phyloP scores from a whole-genome alignment of 495 filamentous ascomycete genomes.

The Aspergillus biplanus region DNA sequence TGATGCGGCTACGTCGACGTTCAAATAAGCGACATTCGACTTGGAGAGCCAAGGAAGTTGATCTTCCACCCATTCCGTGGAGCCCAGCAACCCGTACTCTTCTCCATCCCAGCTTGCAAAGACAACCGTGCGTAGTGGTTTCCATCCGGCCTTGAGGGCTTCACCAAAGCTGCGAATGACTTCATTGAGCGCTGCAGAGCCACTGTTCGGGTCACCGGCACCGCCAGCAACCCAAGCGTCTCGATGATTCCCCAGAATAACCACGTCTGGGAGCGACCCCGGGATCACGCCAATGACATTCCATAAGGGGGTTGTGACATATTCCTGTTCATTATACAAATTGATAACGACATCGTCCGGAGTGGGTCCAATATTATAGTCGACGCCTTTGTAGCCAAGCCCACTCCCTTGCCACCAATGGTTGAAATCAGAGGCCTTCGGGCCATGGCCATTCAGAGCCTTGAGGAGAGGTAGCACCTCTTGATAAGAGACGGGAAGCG shows the following conservation, averaged over 20 bases:
- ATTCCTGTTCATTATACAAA: conserved; percentile 85
- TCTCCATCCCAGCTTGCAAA: conserved; percentile 80
- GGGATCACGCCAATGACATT: conserved; percentile 95
- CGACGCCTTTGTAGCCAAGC: conserved; percentile 77
- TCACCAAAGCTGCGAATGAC: conserved; percentile 81
- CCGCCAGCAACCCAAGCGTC: conserved; percentile 94
- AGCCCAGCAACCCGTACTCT: conserved; percentile 73
- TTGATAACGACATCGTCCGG: conserved; percentile 76
- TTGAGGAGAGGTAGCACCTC: conserved; percentile 86
- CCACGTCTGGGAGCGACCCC: conserved; percentile 80
- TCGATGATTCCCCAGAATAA: conserved; percentile 93
- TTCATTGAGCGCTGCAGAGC: conserved; percentile 88
- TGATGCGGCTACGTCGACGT: conserved; percentile 66
- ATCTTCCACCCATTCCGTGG: conserved; percentile 79
- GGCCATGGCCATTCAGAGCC: conserved; percentile 87
- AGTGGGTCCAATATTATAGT: conserved; percentile 91
- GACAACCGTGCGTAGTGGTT: conserved; percentile 79
- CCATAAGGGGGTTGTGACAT: conserved; percentile 88
- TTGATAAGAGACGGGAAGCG: conserved; percentile 85
- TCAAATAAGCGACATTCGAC: conserved; percentile 73
- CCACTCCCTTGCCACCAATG: conserved; percentile 73
- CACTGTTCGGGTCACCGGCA: conserved; percentile 82
- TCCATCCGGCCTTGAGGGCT: conserved; percentile 76
- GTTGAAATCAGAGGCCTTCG: conserved; percentile 76
- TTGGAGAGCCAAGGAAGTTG: conserved; percentile 81